A percentile compares a stretch with the other conserved stretches of the same genome.
Evolutionary conservation across 2,329 filamentous ascomycete genomes (phyloP).

Genomic region (Byssothecium circinans): DNA sequence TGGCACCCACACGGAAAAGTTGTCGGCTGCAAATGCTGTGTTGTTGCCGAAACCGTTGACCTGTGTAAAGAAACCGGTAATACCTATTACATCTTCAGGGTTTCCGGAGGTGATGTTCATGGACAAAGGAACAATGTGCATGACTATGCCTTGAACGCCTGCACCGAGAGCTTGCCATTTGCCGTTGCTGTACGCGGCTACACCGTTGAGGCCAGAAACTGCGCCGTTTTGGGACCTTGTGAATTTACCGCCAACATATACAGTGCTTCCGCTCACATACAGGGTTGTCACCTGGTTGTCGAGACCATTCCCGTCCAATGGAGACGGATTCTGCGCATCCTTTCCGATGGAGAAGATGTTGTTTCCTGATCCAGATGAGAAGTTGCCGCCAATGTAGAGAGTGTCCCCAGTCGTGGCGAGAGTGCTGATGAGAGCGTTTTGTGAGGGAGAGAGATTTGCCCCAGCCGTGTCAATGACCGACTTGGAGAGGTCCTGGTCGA

Average conservation of each 20-base stretch:
- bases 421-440: slow-evolving; percentile 68
- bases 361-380: slow-evolving; percentile 61
- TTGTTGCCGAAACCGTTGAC: slow-evolving; percentile 70
- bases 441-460: slow-evolving; percentile 60
- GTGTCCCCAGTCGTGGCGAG: slow-evolving; percentile 64
- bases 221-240: slow-evolving; percentile 67
- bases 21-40: slow-evolving; percentile 62
- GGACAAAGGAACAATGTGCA: slow-evolving; percentile 71
- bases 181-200: slow-evolving; percentile 73
- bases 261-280: slow-evolving; percentile 63
- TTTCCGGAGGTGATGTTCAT: slow-evolving; percentile 73
- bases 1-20: slow-evolving; percentile 91
- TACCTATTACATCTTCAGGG: slow-evolving; percentile 72
- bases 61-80: slow-evolving; percentile 78
- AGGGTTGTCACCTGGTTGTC: slow-evolving; percentile 77
- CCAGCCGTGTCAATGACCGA: slow-evolving; percentile 80
- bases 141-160: slow-evolving; percentile 80
- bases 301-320: slow-evolving; percentile 70
- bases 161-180: slow-evolving; percentile 79
- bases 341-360: slow-evolving; percentile 74
- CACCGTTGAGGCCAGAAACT: slow-evolving; percentile 67
- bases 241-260: slow-evolving; percentile 83
- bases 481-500: slow-evolving; percentile 66
- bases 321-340: slow-evolving; percentile 60
- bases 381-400: slow-evolving; percentile 80